Base-by-base conservation (phyloP, 148 eudicot species). In the Pharnaceum exiguum region DNA sequence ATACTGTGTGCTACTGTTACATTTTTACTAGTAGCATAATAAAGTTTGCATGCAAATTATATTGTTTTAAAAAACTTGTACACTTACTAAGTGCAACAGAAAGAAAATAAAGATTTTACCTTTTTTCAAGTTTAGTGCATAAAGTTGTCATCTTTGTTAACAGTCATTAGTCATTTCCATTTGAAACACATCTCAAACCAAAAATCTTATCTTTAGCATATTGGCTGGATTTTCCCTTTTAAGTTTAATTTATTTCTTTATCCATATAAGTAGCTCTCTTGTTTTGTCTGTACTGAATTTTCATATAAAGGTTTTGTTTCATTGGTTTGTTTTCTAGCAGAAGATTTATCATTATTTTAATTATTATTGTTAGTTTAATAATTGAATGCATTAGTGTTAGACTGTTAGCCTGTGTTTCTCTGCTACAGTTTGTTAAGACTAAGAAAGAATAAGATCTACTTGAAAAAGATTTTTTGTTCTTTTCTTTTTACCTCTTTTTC, bases 361-460 rank as follows among this genome's bases (percentile, higher is more conserved):
- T n/a, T n/a, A n/a, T n/a, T n/a, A n/a, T 60, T 40, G 5, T 46
- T 62, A 46, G 46, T 18, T 62, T 44, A 22, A 19, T 61, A 29
- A 15, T 17, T 30, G 21, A 54, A n/a, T n/a, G 47, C 11, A 42
- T 19, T 18, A 7, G 12, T 26, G 8, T 31, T 43, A 13, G 10
- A 46, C 35, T 44, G 29, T 39, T 46, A 28, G 16, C 40, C 42
- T 21, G 22, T 7, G 8, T 35, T 12, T 13, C 25, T 26, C 61
- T 55, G 7, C 60, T 61, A n/a, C 32, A 32, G 68, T 70, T 63
- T 21, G 57, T 63, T 63, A 70, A 70, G n/a, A n/a, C n/a, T n/a
- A n/a, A n/a, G n/a, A n/a, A n/a, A n/a, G n/a, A n/a, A n/a, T n/a
- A n/a, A 35, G 74, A 70, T 63, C 68, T 70, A 23, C 68, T 62